Percentiles rank a stretch among this genome's conserved stretches.
These are phyloP conservation scores for Mycena indigotica DNA, from an alignment of 768 basidiomycete species.

Conservation along the genomic window DNA sequence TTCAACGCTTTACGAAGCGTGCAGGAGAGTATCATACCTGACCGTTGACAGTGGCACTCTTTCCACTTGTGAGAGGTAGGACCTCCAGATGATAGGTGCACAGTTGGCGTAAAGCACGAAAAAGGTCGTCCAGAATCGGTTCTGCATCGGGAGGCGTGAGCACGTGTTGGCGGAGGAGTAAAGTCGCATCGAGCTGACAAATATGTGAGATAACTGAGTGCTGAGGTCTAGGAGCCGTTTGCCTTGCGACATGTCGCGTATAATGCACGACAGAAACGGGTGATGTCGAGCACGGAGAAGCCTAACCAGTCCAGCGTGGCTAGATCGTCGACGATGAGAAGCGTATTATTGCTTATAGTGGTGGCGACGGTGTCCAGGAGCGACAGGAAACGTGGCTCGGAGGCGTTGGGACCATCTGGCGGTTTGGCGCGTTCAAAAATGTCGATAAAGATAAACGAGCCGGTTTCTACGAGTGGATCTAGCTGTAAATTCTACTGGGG, in stretches of 20 bases:
- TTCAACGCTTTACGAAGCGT: neutral
- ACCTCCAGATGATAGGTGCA: constrained; percentile 75
- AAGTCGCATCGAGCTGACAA: constrained; percentile 51
- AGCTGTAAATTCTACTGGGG: constrained; percentile 44
- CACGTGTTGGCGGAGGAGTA: constrained; percentile 69
- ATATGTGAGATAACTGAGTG: too few species aligned
- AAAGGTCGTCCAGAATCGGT: constrained; percentile 52
- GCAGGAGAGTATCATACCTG: constrained; percentile 50
- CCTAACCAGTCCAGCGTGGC: constrained; percentile 75
- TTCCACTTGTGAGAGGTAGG: constrained; percentile 67
- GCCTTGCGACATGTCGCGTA: constrained; percentile 60
- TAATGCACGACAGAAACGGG: constrained; percentile 62
- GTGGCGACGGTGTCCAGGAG: constrained; percentile 40
- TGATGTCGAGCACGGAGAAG: constrained; percentile 49
- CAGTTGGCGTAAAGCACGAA: constrained; percentile 60
- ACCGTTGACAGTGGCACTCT: constrained; percentile 77
- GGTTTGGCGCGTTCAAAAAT: constrained; percentile 41
- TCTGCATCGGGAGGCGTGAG: constrained; percentile 46
- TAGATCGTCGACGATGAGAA: constrained; percentile 75
- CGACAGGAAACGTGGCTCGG: constrained; percentile 30
- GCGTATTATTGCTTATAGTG: constrained; percentile 26
- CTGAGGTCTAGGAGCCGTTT: constrained; percentile 7
- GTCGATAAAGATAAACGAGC: constrained; percentile 58
- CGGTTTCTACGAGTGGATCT: constrained; percentile 37
- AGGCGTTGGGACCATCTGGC: constrained; percentile 22